phyloP scores from a whole-genome alignment of 2,329 filamentous ascomycete genomes.

The Lizonia empirigonia region DNA sequence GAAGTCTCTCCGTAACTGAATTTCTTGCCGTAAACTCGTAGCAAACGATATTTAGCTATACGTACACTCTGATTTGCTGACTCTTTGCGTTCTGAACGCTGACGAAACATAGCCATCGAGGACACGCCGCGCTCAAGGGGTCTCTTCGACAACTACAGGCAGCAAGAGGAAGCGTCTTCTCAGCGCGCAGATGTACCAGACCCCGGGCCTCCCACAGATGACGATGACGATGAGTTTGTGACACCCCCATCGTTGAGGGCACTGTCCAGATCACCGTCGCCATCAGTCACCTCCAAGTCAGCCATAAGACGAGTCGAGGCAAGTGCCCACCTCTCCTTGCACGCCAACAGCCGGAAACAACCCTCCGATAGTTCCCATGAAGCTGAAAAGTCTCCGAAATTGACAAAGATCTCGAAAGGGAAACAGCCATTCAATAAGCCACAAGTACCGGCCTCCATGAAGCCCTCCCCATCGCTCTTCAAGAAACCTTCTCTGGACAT shows the following conservation, averaged over 20 bases:
- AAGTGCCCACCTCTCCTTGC: conserved; percentile 31
- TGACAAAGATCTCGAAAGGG: conserved; percentile 34
- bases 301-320: conserved; percentile 30
- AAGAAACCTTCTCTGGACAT: conserved; percentile 31
- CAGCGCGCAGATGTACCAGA: conserved; percentile 1
- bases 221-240: conserved; percentile 32
- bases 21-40: too few relatives aligned
- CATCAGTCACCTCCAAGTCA: conserved; percentile 23
- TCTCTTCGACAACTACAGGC: background rate
- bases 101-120: background rate
- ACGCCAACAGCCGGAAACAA: conserved; percentile 27
- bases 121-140: background rate
- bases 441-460: background rate
- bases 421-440: conserved; percentile 25
- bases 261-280: conserved; percentile 12
- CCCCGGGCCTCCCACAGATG: conserved; percentile 40
- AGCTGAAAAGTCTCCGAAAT: conserved; percentile 32
- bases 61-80: too few relatives aligned
- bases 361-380: conserved; percentile 25
- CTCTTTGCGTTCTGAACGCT: background rate
- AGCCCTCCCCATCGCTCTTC: conserved; percentile 17
- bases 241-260: conserved; percentile 31
- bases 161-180: background rate
- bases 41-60: too few relatives aligned
- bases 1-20: too few relatives aligned